phyloP scores from a whole-genome alignment of 164 flowering plant genomes.

The Kingdonia uniflora region DNA sequence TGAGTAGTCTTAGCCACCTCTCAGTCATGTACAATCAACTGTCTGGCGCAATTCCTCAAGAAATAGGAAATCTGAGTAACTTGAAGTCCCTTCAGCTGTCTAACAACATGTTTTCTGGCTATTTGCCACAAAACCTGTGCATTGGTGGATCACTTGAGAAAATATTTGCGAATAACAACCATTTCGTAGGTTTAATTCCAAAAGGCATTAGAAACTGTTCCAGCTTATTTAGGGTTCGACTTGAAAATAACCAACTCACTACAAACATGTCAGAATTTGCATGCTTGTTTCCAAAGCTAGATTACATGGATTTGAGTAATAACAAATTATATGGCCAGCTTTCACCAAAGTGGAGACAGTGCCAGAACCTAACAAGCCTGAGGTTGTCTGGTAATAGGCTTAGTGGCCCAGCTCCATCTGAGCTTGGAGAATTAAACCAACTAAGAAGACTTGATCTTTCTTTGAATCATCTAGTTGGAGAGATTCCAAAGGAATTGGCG shows the following conservation, averaged over 20 bases:
- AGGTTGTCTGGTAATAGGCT: not conserved
- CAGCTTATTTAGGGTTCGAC: too few species aligned
- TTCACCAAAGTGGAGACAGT: not conserved
- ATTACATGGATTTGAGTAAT: not conserved
- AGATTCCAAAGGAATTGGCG: conserved; percentile 1
- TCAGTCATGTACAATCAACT: too few species aligned
- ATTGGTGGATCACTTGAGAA: not conserved
- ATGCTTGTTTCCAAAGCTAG: not conserved
- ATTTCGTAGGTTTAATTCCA: conserved; percentile 3
- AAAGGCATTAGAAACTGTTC: not conserved
- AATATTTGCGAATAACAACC: conserved; percentile 1
- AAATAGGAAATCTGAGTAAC: too few species aligned
- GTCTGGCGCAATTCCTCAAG: too few species aligned
- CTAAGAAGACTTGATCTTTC: not conserved
- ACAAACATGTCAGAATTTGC: too few species aligned
- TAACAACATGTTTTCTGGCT: too few species aligned
- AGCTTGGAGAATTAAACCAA: not conserved
- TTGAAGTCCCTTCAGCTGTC: too few species aligned
- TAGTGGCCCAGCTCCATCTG: not conserved
- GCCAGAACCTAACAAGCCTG: not conserved
- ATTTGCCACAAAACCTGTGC: too few species aligned
- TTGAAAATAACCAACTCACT: too few species aligned
- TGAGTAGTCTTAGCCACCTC: conserved; percentile 4
- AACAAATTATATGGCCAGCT: conserved; percentile 1
- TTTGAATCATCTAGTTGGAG: not conserved